phyloP scores from a whole-genome alignment of 108 stramenopile genomes.

The Skeletonema costatum region DNA sequence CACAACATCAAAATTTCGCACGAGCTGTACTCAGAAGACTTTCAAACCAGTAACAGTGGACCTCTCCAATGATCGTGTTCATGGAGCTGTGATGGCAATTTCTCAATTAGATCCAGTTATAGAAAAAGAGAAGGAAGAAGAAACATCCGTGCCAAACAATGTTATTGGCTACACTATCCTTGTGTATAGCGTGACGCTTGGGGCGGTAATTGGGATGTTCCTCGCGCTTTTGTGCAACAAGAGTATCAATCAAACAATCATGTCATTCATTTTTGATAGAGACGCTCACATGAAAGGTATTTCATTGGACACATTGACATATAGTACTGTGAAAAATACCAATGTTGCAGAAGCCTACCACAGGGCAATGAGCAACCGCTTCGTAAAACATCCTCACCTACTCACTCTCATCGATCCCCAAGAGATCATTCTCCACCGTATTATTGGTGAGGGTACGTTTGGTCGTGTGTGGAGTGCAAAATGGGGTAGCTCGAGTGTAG shows the following conservation, averaged over 20 bases:
- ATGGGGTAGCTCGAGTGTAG: slow-evolving; percentile 93
- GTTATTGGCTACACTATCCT: slow-evolving; percentile 76
- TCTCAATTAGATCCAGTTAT: slow-evolving; percentile 72
- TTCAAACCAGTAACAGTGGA: slow-evolving; percentile 71
- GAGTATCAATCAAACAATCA: slow-evolving; percentile 61
- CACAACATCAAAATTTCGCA: slow-evolving; percentile 23
- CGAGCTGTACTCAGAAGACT: slow-evolving; percentile 48
- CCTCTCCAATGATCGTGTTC: slow-evolving; percentile 65
- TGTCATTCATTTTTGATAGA: slow-evolving; percentile 59
- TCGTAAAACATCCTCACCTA: slow-evolving; percentile 87
- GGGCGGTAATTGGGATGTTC: slow-evolving; percentile 81
- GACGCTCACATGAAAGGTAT: slow-evolving; percentile 74
- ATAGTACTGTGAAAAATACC: slow-evolving; percentile 71
- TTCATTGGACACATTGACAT: slow-evolving; percentile 85
- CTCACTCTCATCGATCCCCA: slow-evolving; percentile 94
- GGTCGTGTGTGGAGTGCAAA: slow-evolving; percentile 97
- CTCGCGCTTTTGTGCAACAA: slow-evolving; percentile 79
- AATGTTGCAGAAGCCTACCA: slow-evolving; percentile 83
- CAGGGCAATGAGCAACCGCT: slow-evolving; percentile 88
- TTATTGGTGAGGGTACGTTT: slow-evolving; percentile 97
- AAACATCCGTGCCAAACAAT: slow-evolving; percentile 10
- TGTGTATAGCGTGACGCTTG: slow-evolving; percentile 76
- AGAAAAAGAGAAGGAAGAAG: slow-evolving; percentile 28
- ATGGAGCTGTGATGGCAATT: slow-evolving; percentile 87
- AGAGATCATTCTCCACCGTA: slow-evolving; percentile 94